Conservation (phyloP, 805 yeast genomes). For the Diddensiella caesifluorescens region DNA sequence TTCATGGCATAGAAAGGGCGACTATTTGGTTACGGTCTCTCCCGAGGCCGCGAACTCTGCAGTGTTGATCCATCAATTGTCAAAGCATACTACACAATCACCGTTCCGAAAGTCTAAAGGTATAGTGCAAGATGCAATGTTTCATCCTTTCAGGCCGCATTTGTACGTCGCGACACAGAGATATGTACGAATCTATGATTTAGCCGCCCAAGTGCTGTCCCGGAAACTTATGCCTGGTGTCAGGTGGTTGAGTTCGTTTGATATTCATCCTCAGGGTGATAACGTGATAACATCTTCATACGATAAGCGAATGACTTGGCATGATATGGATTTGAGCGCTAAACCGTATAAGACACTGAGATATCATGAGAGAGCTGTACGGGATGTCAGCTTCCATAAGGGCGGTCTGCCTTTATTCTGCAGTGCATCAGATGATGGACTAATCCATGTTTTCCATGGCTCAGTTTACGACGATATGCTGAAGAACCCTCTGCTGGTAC, state of each 20-base stretch:
- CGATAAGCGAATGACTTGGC: conserved; percentile 96
- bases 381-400: conserved; percentile 82
- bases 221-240: conserved; percentile 93
- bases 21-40: conserved; percentile 93
- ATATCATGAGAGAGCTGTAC: conserved; percentile 91
- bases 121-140: conserved; percentile 89
- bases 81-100: conserved; percentile 90
- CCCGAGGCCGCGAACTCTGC: conserved; percentile 87
- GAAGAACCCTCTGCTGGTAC: conserved; percentile 94
- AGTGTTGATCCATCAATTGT: conserved; percentile 88
- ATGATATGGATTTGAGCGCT: conserved; percentile 80
- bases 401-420: conserved; percentile 83
- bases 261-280: conserved; percentile 95
- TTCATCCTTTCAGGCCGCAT: conserved; percentile 95
- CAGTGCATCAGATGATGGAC: conserved; percentile 92
- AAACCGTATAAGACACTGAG: conserved; percentile 95
- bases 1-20: conserved; percentile 97
- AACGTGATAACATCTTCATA: conserved; percentile 87
- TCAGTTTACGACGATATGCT: conserved; percentile 92
- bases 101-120: conserved; percentile 94
- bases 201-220: conserved; percentile 75
- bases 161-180: conserved; percentile 92
- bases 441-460: conserved; percentile 90
- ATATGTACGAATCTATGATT: conserved; percentile 83
- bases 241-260: conserved; percentile 86